phyloP scores from a whole-genome alignment of 257 asterid species.

The Gentiana dahurica region DNA sequence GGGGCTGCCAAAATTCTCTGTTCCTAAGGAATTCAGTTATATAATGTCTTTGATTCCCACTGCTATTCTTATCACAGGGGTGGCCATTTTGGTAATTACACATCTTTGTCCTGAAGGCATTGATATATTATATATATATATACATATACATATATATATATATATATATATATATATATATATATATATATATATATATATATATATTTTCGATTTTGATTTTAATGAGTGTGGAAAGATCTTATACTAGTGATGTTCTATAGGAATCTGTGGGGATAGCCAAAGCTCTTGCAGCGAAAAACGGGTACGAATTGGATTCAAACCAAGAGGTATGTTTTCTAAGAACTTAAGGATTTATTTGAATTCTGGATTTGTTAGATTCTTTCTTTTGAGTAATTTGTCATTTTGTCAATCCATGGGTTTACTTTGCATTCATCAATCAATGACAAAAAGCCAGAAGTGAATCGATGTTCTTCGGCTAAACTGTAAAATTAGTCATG shows the following conservation, averaged over 20 bases:
- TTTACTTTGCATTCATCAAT: not conserved
- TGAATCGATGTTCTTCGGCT: too few relatives aligned
- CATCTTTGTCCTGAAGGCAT: slow-evolving; percentile 10
- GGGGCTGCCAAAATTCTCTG: slow-evolving; percentile 84
- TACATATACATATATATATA: not conserved
- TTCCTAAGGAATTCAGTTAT: slow-evolving; percentile 69
- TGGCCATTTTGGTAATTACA: slow-evolving; percentile 85
- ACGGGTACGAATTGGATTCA: slow-evolving; percentile 93
- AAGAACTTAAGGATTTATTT: not conserved
- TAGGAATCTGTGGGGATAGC: slow-evolving; percentile 99
- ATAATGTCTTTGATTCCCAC: slow-evolving; percentile 73
- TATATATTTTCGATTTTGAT: slow-evolving; percentile 1
- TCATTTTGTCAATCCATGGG: not conserved
- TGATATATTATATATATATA: not conserved
- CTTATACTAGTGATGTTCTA: slow-evolving; percentile 4
- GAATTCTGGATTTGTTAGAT: not conserved
- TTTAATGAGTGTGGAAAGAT: slow-evolving; percentile 3
- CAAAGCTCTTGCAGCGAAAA: slow-evolving; percentile 95
- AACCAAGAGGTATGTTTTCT: slow-evolving; percentile 75
- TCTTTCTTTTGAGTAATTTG: not conserved
- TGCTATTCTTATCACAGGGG: slow-evolving; percentile 92
- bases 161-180: not conserved
- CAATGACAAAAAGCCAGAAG: too few relatives aligned
- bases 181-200: too few relatives aligned
- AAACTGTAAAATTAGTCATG: too few relatives aligned